Conservation (phyloP, 2,329 filamentous ascomycete species). For the Tetracladium maxilliforme region DNA sequence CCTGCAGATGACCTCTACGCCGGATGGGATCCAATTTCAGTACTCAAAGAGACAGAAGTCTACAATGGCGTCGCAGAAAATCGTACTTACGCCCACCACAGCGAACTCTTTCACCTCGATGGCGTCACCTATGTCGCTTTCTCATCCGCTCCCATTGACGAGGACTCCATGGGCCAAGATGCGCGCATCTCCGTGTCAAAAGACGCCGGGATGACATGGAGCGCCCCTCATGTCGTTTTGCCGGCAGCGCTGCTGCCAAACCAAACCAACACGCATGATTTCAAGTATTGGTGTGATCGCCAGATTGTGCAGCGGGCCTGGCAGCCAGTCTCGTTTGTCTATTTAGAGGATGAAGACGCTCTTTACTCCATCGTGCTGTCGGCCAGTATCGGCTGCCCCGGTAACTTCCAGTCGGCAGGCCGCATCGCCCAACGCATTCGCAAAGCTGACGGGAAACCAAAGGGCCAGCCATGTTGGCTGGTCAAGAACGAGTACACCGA, state of each 20-base stretch:
- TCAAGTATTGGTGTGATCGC: slow-evolving; percentile 10
- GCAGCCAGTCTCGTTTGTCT: slow-evolving; percentile 6
- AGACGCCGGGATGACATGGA: slow-evolving; percentile 10
- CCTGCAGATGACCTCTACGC: slow-evolving; percentile 10
- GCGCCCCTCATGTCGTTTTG: slow-evolving; percentile 5
- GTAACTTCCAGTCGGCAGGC: slow-evolving; percentile 5
- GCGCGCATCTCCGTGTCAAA: slow-evolving; percentile 9
- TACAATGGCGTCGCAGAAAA: slow-evolving; percentile 9
- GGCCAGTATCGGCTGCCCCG: slow-evolving; percentile 2
- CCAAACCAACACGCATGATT: slow-evolving; percentile 11
- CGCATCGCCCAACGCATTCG: too few species aligned
- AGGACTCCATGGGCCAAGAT: slow-evolving; percentile 12
- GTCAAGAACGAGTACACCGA: too few species aligned
- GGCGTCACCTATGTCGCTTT: slow-evolving; percentile 7
- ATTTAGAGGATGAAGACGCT: slow-evolving; percentile 3
- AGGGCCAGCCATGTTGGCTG: too few species aligned
- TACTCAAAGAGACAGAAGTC: slow-evolving; percentile 8
- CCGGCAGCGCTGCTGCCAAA: slow-evolving; percentile 11
- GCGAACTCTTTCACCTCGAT: slow-evolving; percentile 8
- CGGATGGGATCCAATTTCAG: slow-evolving; percentile 10
- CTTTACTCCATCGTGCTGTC: slow-evolving; percentile 8
- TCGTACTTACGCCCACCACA: slow-evolving; percentile 12
- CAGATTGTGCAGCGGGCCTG: slow-evolving; percentile 9
- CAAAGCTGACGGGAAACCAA: too few species aligned
- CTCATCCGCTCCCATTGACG: slow-evolving; percentile 11